Evolutionary conservation across 805 yeast species (phyloP).

Genomic region (Kuraishia capsulata): DNA sequence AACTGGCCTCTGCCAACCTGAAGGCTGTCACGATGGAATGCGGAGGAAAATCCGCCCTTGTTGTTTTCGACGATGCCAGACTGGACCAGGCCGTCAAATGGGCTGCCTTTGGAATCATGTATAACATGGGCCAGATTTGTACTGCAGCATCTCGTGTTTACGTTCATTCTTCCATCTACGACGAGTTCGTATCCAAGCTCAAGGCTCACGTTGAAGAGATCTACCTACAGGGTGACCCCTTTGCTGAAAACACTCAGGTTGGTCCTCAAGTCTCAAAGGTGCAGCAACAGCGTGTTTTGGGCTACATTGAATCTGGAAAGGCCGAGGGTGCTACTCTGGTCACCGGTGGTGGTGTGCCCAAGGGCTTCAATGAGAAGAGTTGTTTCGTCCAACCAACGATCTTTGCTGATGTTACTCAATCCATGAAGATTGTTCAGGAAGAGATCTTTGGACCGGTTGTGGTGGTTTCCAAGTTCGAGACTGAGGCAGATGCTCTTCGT

Average conservation of each 20-base stretch:
- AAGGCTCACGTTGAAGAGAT: slow-evolving; percentile 35
- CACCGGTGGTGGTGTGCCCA: slow-evolving; percentile 1
- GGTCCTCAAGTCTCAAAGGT: slow-evolving; percentile 55
- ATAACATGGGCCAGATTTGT: slow-evolving; percentile 62
- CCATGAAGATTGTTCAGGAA: slow-evolving; percentile 56
- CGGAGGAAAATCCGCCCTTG: slow-evolving; percentile 64
- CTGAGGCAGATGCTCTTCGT: slow-evolving; percentile 54
- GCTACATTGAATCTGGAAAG: slow-evolving; percentile 34
- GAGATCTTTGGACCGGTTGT: slow-evolving; percentile 83
- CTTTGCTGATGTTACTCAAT: slow-evolving; percentile 58
- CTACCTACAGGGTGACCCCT: slow-evolving; percentile 52
- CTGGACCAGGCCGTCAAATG: slow-evolving; percentile 58
- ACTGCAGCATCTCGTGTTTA: slow-evolving; percentile 57
- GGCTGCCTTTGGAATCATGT: slow-evolving; percentile 58
- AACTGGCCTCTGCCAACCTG: slow-evolving; percentile 49
- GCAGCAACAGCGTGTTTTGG: slow-evolving; percentile 44
- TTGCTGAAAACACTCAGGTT: slow-evolving; percentile 33
- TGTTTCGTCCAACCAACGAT: slow-evolving; percentile 65
- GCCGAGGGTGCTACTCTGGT: slow-evolving; percentile 38
- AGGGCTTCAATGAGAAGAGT: slow-evolving; percentile 13
- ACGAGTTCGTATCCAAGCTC: slow-evolving; percentile 37
- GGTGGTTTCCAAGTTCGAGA: slow-evolving; percentile 54
- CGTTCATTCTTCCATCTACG: slow-evolving; percentile 47
- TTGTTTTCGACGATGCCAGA: slow-evolving; percentile 56
- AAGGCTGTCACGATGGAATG: slow-evolving; percentile 63